These are phyloP conservation scores for Lactarius trivialis DNA, from an alignment of 768 basidiomycete genomes.

Conservation along the genomic window DNA sequence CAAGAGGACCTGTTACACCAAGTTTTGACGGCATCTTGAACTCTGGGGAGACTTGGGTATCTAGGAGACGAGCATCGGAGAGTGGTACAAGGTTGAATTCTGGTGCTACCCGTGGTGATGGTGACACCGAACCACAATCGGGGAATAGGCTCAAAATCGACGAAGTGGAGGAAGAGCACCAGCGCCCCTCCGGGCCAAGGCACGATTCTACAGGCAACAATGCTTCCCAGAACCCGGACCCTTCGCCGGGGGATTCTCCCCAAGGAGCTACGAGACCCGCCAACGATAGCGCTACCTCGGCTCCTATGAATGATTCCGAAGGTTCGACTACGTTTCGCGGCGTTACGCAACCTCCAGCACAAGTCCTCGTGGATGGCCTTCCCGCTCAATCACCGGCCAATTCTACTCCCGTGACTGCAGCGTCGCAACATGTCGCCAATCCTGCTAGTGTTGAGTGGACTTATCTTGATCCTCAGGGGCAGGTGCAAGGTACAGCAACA, in stretches of 20 bases:
- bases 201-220: neutral
- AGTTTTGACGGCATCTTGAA: constrained; percentile 70
- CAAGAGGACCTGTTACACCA: constrained; percentile 48
- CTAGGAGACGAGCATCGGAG: constrained; percentile 58
- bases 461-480: constrained; percentile 89
- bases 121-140: constrained; percentile 36
- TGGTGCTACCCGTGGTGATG: constrained; percentile 35
- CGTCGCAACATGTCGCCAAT: constrained; percentile 45
- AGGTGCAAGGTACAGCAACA: constrained; percentile 66
- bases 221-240: neutral
- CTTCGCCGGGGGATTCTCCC: neutral
- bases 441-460: constrained; percentile 73
- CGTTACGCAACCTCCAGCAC: neutral
- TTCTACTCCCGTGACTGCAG: neutral
- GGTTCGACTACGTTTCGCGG: neutral
- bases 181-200: neutral
- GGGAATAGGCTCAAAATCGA: constrained; percentile 44
- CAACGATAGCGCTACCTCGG: neutral
- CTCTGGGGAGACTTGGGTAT: constrained; percentile 62
- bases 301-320: constrained; percentile 6
- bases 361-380: constrained; percentile 1
- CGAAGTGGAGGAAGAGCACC: constrained; percentile 48
- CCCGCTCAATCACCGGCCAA: constrained; percentile 1
- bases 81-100: constrained; percentile 40
- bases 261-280: neutral